Conservation (phyloP, 1,139 yeast species). For the Kodamaea plutei region DNA sequence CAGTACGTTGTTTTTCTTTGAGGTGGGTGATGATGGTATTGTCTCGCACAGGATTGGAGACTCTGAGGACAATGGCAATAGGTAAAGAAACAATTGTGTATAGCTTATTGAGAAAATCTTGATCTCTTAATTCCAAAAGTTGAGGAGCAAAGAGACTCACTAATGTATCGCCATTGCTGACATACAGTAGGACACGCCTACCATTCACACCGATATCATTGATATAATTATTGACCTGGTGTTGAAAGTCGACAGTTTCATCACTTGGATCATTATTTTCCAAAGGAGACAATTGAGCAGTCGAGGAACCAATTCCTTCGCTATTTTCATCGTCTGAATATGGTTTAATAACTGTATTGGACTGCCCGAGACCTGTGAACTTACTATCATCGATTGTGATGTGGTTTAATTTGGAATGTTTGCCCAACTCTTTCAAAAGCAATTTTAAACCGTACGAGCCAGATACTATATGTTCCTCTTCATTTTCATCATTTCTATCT, state of each 20-base stretch:
- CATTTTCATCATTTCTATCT: slow-evolving; percentile 17
- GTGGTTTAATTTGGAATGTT: slow-evolving; percentile 19
- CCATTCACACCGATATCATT: not conserved
- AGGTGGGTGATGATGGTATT: slow-evolving; percentile 10
- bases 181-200: not conserved
- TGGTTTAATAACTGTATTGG: no score
- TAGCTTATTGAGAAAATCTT: slow-evolving; percentile 12
- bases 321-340: no score
- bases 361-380: no score
- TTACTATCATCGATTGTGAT: no score
- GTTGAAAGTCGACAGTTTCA: not conserved
- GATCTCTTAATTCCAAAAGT: slow-evolving; percentile 8
- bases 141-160: slow-evolving; percentile 13
- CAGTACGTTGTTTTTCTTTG: slow-evolving; percentile 2
- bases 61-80: slow-evolving; percentile 37
- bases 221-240: slow-evolving; percentile 2
- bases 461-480: slow-evolving; percentile 11
- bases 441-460: slow-evolving; percentile 35
- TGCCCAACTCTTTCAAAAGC: slow-evolving; percentile 30
- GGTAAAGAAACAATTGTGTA: slow-evolving; percentile 38
- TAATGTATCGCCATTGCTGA: not conserved
- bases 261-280: not conserved
- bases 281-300: no score
- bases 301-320: no score
- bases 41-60: slow-evolving; percentile 48